Percentiles rank a stretch among this genome's conserved stretches.
phyloP scores from a whole-genome alignment of 2,329 filamentous ascomycete genomes.

The Aspergillus brunneoviolaceus region DNA sequence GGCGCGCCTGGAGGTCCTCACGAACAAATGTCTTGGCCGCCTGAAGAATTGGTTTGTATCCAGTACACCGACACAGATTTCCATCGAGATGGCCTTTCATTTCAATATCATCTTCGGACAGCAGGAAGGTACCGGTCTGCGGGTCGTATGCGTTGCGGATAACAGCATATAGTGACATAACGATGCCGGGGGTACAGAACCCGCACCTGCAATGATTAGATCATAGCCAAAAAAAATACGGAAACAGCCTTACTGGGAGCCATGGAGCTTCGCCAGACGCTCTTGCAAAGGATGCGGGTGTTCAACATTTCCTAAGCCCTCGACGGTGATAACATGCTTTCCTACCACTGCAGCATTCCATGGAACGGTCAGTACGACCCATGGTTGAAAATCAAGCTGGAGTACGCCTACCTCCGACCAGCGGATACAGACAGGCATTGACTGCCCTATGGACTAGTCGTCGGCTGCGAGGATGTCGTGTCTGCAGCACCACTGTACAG shows the following conservation, averaged over 20 bases:
- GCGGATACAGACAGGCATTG: constrained; percentile 84
- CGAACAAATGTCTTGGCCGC: constrained; percentile 73
- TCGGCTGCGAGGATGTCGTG: constrained; percentile 58
- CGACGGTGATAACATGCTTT: constrained; percentile 90
- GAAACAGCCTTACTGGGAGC: constrained; percentile 58
- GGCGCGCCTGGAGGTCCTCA: constrained; percentile 51
- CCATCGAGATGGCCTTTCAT: constrained; percentile 70
- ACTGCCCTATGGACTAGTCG: constrained; percentile 84
- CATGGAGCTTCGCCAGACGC: constrained; percentile 79
- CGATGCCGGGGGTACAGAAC: constrained; percentile 88
- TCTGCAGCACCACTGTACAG: constrained; percentile 69
- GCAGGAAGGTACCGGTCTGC: constrained; percentile 70
- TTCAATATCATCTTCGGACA: constrained; percentile 74
- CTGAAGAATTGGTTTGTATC: constrained; percentile 82
- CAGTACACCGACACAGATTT: constrained; percentile 84
- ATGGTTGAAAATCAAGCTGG: neutral
- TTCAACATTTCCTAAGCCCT: constrained; percentile 80
- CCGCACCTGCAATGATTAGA: constrained; percentile 52
- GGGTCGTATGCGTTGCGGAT: constrained; percentile 64
- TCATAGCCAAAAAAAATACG: too few species aligned
- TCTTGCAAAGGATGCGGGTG: constrained; percentile 80
- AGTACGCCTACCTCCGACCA: constrained; percentile 58
- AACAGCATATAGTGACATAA: constrained; percentile 56
- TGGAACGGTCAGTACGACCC: neutral
- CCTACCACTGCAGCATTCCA: constrained; percentile 62